phyloP scores from a whole-genome alignment of 352 stramenopile species.

The Globisporangium paddicum region DNA sequence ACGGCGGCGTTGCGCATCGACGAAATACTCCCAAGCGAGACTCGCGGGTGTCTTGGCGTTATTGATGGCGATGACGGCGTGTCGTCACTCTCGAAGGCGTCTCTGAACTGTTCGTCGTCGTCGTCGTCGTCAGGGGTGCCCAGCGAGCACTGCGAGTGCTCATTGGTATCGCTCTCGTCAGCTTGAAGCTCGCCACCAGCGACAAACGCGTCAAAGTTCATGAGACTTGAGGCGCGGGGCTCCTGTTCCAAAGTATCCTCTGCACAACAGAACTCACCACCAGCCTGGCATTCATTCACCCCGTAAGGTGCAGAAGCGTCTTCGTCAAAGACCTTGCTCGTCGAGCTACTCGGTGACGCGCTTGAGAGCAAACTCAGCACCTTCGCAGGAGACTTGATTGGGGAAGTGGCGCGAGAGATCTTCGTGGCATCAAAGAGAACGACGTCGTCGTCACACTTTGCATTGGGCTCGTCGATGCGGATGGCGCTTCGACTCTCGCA shows the following conservation, averaged over 20 bases:
- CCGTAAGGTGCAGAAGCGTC: too few relatives aligned
- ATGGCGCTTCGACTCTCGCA: background rate
- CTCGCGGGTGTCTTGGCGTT: background rate
- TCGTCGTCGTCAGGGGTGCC: constrained; percentile 4
- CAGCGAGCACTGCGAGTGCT: background rate
- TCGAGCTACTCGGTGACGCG: background rate
- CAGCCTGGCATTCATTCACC: too few relatives aligned
- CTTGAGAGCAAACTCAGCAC: background rate
- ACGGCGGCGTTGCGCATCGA: constrained; percentile 9
- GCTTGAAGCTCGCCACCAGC: background rate
- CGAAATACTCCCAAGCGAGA: background rate
- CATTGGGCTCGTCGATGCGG: background rate
- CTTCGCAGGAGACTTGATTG: too few relatives aligned
- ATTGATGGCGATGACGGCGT: background rate
- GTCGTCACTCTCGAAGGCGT: background rate
- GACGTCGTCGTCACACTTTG: background rate
- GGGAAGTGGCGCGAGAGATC: background rate
- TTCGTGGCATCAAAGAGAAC: background rate
- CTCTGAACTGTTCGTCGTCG: constrained; percentile 1
- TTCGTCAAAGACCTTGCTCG: background rate
- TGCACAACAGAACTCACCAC: too few relatives aligned
- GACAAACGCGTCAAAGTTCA: constrained; percentile 19
- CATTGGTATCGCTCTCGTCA: background rate
- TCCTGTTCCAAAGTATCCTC: background rate
- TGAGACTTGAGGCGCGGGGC: background rate